Base-by-base conservation (phyloP, 495 filamentous ascomycete species). In the Aspergillus asperescens region DNA sequence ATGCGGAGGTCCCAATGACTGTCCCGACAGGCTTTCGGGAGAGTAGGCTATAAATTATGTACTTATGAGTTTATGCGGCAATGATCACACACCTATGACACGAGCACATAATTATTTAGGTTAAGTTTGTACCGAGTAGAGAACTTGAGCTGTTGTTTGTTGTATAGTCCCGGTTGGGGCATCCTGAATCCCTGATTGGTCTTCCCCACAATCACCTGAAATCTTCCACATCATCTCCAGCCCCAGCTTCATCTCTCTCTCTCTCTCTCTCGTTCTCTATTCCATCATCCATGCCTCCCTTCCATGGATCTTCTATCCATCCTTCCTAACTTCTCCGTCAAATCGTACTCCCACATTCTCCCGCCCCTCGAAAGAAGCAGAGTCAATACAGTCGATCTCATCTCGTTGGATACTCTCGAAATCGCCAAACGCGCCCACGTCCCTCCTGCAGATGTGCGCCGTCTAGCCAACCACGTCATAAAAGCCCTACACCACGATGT, bases 351-450 rank as follows among this genome's bases (percentile, higher is more conserved):
- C 5, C 81, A 85, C 61, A 84, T 96, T 15, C 72, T 96, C 20
- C 85, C 89, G 1, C 83, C 84, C 1, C 76, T 96, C 29, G 91
- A 96, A 67, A 81, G 81, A 62, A 75, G 81, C 62, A 66, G 73
- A 24, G 74, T 96, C 62, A 89, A 86, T 5, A 88, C 84, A 20
- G 84, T 82, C 55, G 93, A 98, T 63, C 83, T 98, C 29, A 77
- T 98, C 59, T 88, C 87, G 1, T 83, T 94, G 57, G 86, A 95
- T 66, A 76, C 82, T 7, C 75, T 86, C 46, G 89, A 95, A 60
- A 80, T 98, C 61, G 88, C 89, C 42, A 92, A 87, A 69, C 84
- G 89, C 62, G 90, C 89, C 24, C 85, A 88, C 56, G 77, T 94
- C 5, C 89, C 91, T 3, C 72, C 90, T 6, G 79, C 86, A 24